Base-by-base conservation (phyloP, 352 stramenopile species). In the Pythium periplocum region DNA sequence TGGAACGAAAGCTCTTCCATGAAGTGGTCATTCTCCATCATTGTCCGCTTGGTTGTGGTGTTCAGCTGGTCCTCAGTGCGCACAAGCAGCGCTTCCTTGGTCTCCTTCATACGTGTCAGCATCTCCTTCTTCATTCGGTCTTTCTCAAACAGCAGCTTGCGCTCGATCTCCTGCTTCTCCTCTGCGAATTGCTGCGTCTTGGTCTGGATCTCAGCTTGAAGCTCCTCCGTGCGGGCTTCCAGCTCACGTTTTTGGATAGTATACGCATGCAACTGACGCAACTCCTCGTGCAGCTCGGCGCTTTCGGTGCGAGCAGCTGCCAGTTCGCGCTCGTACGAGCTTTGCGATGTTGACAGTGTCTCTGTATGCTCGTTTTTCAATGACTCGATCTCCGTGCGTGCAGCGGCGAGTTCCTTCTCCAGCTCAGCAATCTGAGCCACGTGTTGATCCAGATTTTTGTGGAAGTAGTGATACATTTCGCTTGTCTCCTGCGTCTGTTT, bases 401-500 rank as follows among this genome's bases (percentile, higher is more conserved):
- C 54, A 3, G 64, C 37, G 12, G 63, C 59, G 11, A 80, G 54
- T 12, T 83, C 71, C 10, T 44, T 66, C 57, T 95, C 84, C 4
- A 95, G 56, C 9, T 61, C 55, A 2, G 56, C 62, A 17, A 93
- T 90, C n/a, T 69, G 56, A 11, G 80, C 68, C 41, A 94, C 63
- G 54, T 91, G 82, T 42, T 77, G 64, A 53, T 96, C 86, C 17
- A 93, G 74, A 41, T 93, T 93, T 31, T 75, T 71, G 52, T 94
- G 83, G 34, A 95, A 80, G 55, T 94, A 93, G 49, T 88, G 87
- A 53, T 94, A 94, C 62, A 95, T 89, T 32, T 95, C 87, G 43
- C 66, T 83, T 53, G 93, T 72, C 37, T 92, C 75, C 17, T 71
- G 66, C 1, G 58, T 73, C 39, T 74, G 67, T 10, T 66, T 72